These are phyloP conservation scores for Aureobasidium namibiae DNA, from an alignment of 2,329 filamentous ascomycete genomes.

Conservation along the genomic window DNA sequence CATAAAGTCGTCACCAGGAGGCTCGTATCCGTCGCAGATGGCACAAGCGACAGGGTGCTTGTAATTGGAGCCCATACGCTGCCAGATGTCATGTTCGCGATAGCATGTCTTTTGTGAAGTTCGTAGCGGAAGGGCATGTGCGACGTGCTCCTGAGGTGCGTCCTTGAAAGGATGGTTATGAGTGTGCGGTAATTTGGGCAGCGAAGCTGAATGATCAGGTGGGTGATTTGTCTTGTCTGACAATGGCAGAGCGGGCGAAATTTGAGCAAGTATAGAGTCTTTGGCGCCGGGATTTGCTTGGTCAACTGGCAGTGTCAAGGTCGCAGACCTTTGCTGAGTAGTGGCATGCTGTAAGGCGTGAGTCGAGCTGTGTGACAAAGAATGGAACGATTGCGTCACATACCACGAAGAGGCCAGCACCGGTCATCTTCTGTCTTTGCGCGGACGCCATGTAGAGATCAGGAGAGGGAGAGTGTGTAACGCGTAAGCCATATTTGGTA, in stretches of 20 bases:
- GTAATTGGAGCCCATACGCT: slow-evolving; percentile 4
- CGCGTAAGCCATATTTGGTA: slow-evolving; percentile 15
- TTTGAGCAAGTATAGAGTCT: background rate
- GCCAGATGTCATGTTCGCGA: slow-evolving; percentile 7
- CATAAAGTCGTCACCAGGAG: slow-evolving; percentile 10
- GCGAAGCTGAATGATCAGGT: background rate
- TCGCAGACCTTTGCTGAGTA: slow-evolving; percentile 2
- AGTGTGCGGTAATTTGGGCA: background rate
- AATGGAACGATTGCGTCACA: background rate
- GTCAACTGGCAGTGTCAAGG: background rate
- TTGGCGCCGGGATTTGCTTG: background rate
- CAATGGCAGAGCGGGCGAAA: slow-evolving; percentile 1
- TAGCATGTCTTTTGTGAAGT: slow-evolving; percentile 2
- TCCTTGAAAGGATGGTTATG: background rate
- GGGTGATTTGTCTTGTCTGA: background rate
- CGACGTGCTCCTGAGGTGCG: slow-evolving; percentile 3
- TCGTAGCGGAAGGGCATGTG: slow-evolving; percentile 4
- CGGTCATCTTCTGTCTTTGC: slow-evolving; percentile 14
- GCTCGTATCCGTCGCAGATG: slow-evolving; percentile 8
- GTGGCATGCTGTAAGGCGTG: slow-evolving; percentile 1
- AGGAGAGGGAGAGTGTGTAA: slow-evolving; percentile 6
- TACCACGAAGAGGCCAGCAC: slow-evolving; percentile 15
- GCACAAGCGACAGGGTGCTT: slow-evolving; percentile 6
- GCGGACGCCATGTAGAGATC: background rate
- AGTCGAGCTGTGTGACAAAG: background rate